These are phyloP conservation scores for Paraconiothyrium sp. DNA, from an alignment of 2,329 filamentous ascomycete species.

Conservation along the genomic window DNA sequence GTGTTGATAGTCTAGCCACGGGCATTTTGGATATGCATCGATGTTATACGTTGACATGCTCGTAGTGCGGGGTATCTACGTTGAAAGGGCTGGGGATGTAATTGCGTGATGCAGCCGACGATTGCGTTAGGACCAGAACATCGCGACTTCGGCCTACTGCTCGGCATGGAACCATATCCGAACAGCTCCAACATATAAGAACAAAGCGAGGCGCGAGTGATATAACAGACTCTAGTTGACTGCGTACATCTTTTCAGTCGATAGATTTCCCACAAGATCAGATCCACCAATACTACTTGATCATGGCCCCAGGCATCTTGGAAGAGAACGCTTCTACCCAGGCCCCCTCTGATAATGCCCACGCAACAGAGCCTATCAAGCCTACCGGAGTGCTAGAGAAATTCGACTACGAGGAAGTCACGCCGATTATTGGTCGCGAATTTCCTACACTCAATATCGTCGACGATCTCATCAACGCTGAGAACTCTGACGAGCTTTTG, in stretches of 20 bases:
- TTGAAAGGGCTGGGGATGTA: background rate
- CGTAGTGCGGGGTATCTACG: background rate
- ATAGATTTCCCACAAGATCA: background rate
- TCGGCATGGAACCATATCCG: background rate
- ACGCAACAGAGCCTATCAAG: slow-evolving; percentile 42
- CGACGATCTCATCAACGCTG: slow-evolving; percentile 46
- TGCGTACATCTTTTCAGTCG: background rate
- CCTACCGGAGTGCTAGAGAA: slow-evolving; percentile 53
- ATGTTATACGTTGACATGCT: slow-evolving; percentile 1
- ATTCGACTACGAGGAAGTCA: slow-evolving; percentile 59
- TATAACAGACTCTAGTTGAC: too few species aligned
- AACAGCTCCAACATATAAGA: background rate
- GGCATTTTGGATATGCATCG: background rate
- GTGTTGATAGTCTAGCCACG: background rate
- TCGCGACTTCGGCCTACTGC: background rate
- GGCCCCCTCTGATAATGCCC: background rate
- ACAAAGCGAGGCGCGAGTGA: background rate
- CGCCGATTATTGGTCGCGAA: slow-evolving; percentile 60
- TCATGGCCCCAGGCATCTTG: slow-evolving; percentile 12
- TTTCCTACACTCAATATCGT: slow-evolving; percentile 50
- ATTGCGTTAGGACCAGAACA: slow-evolving; percentile 13
- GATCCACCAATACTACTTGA: background rate
- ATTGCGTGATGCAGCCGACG: slow-evolving; percentile 16
- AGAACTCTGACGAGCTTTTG: slow-evolving; percentile 48
- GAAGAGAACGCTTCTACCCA: background rate